phyloP scores from a whole-genome alignment of 352 stramenopile species.

The Globisporangium cederbergense region DNA sequence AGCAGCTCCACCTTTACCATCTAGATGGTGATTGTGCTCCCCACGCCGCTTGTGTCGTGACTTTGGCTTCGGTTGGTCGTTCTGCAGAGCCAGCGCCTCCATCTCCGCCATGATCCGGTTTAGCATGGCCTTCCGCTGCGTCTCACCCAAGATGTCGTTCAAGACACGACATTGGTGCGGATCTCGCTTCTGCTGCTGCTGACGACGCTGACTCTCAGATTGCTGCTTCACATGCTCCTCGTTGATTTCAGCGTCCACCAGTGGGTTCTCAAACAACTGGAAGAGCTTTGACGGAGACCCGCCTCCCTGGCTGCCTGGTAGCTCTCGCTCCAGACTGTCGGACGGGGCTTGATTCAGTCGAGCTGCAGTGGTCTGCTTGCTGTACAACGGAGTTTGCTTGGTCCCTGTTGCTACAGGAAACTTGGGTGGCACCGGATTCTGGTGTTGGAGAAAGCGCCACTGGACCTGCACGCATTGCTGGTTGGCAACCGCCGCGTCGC shows the following conservation, averaged over 20 bases:
- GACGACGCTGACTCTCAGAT: slow-evolving; percentile 4
- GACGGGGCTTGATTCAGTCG: not conserved
- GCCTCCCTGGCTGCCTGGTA: not conserved
- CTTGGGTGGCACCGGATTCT: slow-evolving; percentile 23
- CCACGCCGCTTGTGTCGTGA: not conserved
- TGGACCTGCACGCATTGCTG: slow-evolving; percentile 44
- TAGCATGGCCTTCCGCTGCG: slow-evolving; percentile 56
- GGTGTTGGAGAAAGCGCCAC: slow-evolving; percentile 51
- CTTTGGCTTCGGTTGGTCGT: not conserved
- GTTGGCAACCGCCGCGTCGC: slow-evolving; percentile 21
- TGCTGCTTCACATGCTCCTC: slow-evolving; percentile 4
- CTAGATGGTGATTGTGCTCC: not conserved
- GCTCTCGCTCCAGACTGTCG: not conserved
- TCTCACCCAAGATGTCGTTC: slow-evolving; percentile 57
- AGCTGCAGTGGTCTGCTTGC: not conserved
- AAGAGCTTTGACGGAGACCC: slow-evolving; percentile 6
- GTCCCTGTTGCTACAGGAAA: not conserved
- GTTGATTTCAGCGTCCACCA: slow-evolving; percentile 19
- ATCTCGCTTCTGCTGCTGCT: slow-evolving; percentile 13
- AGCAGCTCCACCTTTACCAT: not conserved
- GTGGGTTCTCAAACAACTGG: slow-evolving; percentile 12
- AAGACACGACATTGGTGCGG: slow-evolving; percentile 26
- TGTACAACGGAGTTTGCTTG: not conserved
- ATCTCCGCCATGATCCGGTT: slow-evolving; percentile 66
- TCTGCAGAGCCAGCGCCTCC: slow-evolving; percentile 37